These are phyloP conservation scores for Arctostaphylos glauca DNA, from an alignment of 148 eudicot genomes.

Conservation along the genomic window DNA sequence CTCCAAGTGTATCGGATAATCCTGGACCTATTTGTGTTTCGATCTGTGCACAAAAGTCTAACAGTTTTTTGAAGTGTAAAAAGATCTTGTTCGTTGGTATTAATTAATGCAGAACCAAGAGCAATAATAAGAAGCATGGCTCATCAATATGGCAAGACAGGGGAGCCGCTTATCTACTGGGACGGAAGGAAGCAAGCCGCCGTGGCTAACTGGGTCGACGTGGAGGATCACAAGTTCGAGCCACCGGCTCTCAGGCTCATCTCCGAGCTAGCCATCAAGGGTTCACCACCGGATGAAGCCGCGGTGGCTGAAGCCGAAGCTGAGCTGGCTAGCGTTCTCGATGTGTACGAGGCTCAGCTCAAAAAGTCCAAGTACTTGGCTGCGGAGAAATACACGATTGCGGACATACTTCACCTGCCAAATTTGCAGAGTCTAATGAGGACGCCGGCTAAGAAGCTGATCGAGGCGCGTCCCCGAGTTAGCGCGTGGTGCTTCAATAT, in stretches of 20 bases:
- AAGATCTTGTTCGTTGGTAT: background rate
- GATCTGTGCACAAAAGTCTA: no score
- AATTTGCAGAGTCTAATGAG: slow-evolving; percentile 21
- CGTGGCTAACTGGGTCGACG: slow-evolving; percentile 34
- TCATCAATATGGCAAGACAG: slow-evolving; percentile 16
- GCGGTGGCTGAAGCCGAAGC: slow-evolving; percentile 9
- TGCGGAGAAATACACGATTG: slow-evolving; percentile 25
- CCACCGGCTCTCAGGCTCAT: slow-evolving; percentile 15
- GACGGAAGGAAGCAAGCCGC: slow-evolving; percentile 23
- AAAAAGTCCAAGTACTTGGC: slow-evolving; percentile 24
- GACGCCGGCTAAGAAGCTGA: slow-evolving; percentile 9
- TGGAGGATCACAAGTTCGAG: slow-evolving; percentile 34
- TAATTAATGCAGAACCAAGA: slow-evolving; percentile 32
- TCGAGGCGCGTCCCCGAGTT: slow-evolving; percentile 23
- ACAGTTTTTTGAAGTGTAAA: background rate
- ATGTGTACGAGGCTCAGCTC: slow-evolving; percentile 31
- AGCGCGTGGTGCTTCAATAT: slow-evolving; percentile 24
- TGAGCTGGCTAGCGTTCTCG: slow-evolving; percentile 22
- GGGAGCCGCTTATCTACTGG: slow-evolving; percentile 23
- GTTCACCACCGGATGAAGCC: background rate
- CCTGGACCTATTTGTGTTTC: no score
- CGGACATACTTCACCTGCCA: slow-evolving; percentile 27
- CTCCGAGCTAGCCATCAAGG: slow-evolving; percentile 7
- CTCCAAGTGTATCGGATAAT: no score
- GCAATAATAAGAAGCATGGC: slow-evolving; percentile 36